Evolutionary conservation across 192 early-diverging fungal genomes (phyloP).

Genomic region (Gryganskiella cystojenkinii): DNA sequence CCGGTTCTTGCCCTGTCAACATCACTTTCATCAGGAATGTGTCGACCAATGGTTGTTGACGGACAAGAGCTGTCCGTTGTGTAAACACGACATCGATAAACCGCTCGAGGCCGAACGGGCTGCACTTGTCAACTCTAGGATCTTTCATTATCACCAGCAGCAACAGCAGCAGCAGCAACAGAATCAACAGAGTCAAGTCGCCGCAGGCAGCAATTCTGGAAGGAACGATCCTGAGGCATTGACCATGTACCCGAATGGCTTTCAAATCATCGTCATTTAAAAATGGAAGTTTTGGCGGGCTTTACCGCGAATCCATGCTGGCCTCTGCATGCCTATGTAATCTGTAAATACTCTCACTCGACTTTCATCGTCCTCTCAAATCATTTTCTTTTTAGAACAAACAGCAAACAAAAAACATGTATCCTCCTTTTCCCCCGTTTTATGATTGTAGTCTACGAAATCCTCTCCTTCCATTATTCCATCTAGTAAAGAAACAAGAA

Average conservation of each 20-base stretch:
- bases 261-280: conserved; percentile 24
- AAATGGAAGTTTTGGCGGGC: too few species aligned
- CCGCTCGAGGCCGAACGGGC: conserved; percentile 15
- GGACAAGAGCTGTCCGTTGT: conserved; percentile 55
- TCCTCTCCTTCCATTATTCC: too few species aligned
- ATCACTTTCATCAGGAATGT: conserved; percentile 54
- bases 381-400: too few species aligned
- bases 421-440: background rate
- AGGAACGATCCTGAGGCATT: background rate
- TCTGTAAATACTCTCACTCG: too few species aligned
- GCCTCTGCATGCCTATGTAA: too few species aligned
- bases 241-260: conserved; percentile 6
- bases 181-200: background rate
- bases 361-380: too few species aligned
- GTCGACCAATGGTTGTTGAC: conserved; percentile 53
- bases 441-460: too few species aligned
- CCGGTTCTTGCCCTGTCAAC: conserved; percentile 48
- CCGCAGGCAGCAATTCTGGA: background rate
- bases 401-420: too few species aligned
- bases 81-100: conserved; percentile 56
- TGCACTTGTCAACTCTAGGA: background rate
- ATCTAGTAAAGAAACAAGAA: too few species aligned
- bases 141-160: background rate
- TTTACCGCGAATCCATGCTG: too few species aligned
- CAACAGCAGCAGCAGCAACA: background rate